Base-by-base conservation (phyloP, 352 stramenopile species). In the Pythium periplocum region DNA sequence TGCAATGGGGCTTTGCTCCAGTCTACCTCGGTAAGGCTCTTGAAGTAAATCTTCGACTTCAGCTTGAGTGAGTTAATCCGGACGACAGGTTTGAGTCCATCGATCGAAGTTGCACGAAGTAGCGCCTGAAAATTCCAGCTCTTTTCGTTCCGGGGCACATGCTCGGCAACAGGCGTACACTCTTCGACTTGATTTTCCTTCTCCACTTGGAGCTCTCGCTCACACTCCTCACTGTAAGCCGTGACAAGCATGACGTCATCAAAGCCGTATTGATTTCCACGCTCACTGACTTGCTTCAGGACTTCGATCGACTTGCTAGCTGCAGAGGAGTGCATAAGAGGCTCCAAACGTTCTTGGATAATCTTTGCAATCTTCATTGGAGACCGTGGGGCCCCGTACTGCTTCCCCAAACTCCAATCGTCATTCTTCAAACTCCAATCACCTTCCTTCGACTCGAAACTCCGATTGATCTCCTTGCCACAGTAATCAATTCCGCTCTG, bases 401-500 rank as follows among this genome's bases (percentile, higher is more conserved):
- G 45, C 1, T 43, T 55, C 32, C 76, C 58, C 0, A 87, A 55
- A 0, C 58, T 68, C 76, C 74, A 87, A 26, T 87, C 48, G 6
- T 89, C 17, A 26, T 43, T 55, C 32, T 78, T 57, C 0, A 87
- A 55, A 0, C 58, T 68, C 76, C 74, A 87, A 26, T 87, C 48
- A 5, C 17, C 17, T 26, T 26, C 17, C 17, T 26, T 89, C 77
- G 17, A 64, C 46, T 3, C 82, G 48, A 9, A 82, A 17, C 37
- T 83, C 78, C 1, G 45, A 36, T 1, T 45, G 0, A 58, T 35
- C 17, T 68, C 55, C 30, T 71, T 72, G 12, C 67, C 61, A n/a
- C 59, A 63, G 30, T 74, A 95, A 43, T 93, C 75, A 39, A 94
- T 60, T 0, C 83, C 84, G 56, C 88, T 93, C 26, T 71, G 53